Percentiles rank a stretch among this genome's conserved stretches.
These are phyloP conservation scores for Rubia yunnanensis DNA, from an alignment of 257 asterid genomes.

Conservation along the genomic window DNA sequence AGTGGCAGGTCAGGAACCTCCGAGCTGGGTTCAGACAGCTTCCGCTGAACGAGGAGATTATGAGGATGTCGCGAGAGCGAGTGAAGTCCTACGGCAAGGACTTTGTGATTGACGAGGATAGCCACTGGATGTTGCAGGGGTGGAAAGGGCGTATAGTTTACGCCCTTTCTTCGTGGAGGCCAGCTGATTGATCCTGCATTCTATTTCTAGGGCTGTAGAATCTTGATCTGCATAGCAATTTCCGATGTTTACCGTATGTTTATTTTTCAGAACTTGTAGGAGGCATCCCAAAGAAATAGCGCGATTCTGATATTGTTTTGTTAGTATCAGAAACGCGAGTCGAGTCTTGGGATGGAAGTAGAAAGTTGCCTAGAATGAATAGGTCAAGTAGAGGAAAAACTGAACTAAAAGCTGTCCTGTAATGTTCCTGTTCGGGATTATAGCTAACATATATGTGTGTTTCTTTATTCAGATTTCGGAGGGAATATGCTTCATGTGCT, in stretches of 20 bases:
- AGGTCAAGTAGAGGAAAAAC: neutral
- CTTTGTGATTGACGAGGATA: constrained; percentile 32
- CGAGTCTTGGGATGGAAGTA: neutral
- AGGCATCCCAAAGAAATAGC: neutral
- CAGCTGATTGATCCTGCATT: constrained; percentile 10
- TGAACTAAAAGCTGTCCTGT: too few relatives aligned
- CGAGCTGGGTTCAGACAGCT: constrained; percentile 36
- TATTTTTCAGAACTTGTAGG: neutral
- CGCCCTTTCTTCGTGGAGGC: constrained; percentile 33
- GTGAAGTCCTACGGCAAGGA: constrained; percentile 25
- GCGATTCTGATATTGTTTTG: neutral
- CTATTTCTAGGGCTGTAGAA: too few relatives aligned
- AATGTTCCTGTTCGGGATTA: too few relatives aligned
- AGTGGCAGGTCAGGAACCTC: constrained; percentile 30
- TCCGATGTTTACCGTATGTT: neutral
- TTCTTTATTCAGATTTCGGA: neutral
- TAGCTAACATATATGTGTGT: neutral
- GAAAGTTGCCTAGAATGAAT: neutral
- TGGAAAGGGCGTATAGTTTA: constrained; percentile 38
- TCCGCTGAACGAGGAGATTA: constrained; percentile 30
- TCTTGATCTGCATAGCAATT: too few relatives aligned
- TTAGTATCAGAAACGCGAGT: neutral
- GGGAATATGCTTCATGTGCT: too few relatives aligned
- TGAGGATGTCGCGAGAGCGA: constrained; percentile 21
- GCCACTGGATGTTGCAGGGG: constrained; percentile 36